These are phyloP conservation scores for Citrus sinensis DNA, from an alignment of 345 rosid species.

Conservation along the genomic window DVS_A1.0 CM039166.1:18721001-18721500, in stretches of 20 bases:
- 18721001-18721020: not conserved
- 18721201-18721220: no score
- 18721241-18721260: no score
- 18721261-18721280: no score
- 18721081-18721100: not conserved
- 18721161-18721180: no score
- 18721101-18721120: not conserved
- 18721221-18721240: no score
- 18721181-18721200: no score
- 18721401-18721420: not conserved
- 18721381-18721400: not conserved
- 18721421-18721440: not conserved
- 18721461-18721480: not conserved
- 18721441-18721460: not conserved
- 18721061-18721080: not conserved
- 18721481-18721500: not conserved
- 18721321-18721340: not conserved
- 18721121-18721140: no score
- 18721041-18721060: not conserved
- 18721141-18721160: no score
- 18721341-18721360: not conserved
- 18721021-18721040: not conserved
- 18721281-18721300: not conserved
- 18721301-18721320: not conserved
- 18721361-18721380: not conserved